phyloP scores from a whole-genome alignment of 2,329 filamentous ascomycete genomes.

The Cercospora sesami region DNA sequence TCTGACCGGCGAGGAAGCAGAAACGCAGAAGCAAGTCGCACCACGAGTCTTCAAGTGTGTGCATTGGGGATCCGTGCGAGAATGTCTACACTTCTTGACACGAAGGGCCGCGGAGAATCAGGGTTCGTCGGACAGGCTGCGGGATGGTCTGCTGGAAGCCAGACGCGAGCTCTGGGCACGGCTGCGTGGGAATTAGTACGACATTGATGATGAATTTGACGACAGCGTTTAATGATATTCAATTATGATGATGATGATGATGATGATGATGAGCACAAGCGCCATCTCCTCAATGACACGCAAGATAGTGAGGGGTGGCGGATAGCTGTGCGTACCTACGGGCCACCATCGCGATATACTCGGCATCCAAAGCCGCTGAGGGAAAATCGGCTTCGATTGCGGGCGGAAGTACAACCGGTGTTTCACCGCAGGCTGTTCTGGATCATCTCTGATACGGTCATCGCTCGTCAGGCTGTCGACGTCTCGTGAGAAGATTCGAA shows the following conservation, averaged over 20 bases:
- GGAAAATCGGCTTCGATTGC: background rate
- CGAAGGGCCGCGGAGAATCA: constrained; percentile 34
- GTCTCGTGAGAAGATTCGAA: background rate
- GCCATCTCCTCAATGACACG: background rate
- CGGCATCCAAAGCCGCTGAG: constrained; percentile 5
- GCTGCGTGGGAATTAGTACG: background rate
- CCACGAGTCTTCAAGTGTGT: constrained; percentile 34
- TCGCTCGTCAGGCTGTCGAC: background rate
- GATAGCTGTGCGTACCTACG: background rate
- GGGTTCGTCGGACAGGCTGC: constrained; percentile 28
- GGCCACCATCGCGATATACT: background rate
- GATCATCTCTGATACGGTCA: too few relatives aligned
- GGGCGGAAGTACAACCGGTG: background rate
- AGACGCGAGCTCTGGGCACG: constrained; percentile 7
- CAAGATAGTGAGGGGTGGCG: background rate
- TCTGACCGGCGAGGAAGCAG: constrained; percentile 17
- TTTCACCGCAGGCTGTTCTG: background rate
- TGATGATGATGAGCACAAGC: background rate
- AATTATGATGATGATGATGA: background rate
- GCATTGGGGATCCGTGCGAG: constrained; percentile 35
- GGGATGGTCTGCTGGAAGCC: constrained; percentile 7
- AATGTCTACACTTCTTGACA: constrained; percentile 36
- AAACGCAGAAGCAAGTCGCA: constrained; percentile 11
- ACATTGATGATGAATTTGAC: background rate
- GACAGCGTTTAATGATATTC: background rate